A percentile compares a stretch with the other conserved stretches of the same genome.
Conservation (phyloP, 202 grass and related monocot genomes). For the Eragrostis tef region DNA sequence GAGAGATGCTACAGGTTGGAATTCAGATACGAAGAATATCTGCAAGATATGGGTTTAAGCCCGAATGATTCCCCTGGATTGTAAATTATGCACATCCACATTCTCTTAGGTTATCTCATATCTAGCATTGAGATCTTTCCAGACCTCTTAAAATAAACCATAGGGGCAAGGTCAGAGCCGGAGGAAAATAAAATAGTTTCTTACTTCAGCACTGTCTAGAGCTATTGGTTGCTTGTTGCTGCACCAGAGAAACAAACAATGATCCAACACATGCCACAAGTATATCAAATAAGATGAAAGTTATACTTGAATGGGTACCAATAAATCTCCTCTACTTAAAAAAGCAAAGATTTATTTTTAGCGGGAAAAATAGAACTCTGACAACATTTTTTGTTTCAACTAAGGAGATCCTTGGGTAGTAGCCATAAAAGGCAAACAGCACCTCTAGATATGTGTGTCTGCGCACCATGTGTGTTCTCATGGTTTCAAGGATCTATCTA, state of each 20-base stretch:
- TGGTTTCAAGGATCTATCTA: not conserved
- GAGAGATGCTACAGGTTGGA: constrained; percentile 34
- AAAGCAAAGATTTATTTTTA: too few relatives aligned
- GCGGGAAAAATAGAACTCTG: too few relatives aligned
- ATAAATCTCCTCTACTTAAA: too few relatives aligned
- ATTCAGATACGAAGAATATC: constrained; percentile 35
- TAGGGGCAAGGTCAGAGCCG: not conserved
- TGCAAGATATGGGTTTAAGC: constrained; percentile 42
- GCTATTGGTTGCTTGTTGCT: not conserved
- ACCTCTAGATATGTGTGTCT: too few relatives aligned
- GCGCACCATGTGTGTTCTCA: too few relatives aligned
- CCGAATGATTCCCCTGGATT: not conserved
- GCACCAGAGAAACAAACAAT: not conserved
- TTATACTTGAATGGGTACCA: too few relatives aligned
- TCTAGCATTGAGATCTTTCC: constrained; percentile 9
- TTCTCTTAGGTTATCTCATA: constrained; percentile 11
- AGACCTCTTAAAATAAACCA: constrained; percentile 13
- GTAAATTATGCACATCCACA: constrained; percentile 6
- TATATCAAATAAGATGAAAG: not conserved
- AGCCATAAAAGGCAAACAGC: too few relatives aligned
- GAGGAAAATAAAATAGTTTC: not conserved
- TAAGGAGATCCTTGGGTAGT: too few relatives aligned
- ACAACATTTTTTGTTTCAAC: too few relatives aligned
- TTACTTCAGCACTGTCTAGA: not conserved
- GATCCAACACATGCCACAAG: not conserved